Percentiles rank a stretch among this genome's conserved stretches.
These are phyloP conservation scores for Tribonema minus DNA, from an alignment of 108 stramenopile genomes.

Conservation along the genomic window DNA sequence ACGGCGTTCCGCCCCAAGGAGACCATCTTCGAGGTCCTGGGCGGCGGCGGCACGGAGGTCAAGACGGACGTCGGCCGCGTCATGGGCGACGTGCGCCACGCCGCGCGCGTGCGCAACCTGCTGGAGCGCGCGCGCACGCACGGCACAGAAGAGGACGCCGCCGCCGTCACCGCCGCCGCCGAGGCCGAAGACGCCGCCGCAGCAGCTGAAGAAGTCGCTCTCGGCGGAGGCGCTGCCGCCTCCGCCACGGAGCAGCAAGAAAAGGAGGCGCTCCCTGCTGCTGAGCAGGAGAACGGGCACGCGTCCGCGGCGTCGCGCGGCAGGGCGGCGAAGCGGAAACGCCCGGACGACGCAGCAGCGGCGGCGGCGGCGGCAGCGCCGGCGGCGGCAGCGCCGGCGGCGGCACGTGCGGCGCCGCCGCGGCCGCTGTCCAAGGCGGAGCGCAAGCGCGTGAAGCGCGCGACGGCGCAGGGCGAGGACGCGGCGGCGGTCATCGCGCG, in stretches of 20 bases:
- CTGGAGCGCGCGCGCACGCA: background rate
- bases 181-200: background rate
- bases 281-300: background rate
- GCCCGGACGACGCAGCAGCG: background rate
- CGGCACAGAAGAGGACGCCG: background rate
- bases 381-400: background rate
- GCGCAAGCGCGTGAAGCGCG: conserved; percentile 74
- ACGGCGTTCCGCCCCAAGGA: conserved; percentile 84
- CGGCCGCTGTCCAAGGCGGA: conserved; percentile 85
- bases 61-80: conserved; percentile 9
- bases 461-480: background rate
- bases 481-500: background rate
- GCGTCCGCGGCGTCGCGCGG: too few species aligned
- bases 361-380: background rate
- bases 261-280: background rate
- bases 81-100: conserved; percentile 24
- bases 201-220: too few species aligned
- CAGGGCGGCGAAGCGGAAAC: background rate
- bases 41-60: conserved; percentile 14
- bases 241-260: conserved; percentile 1
- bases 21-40: conserved; percentile 87
- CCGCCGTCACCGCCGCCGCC: background rate
- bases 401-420: conserved; percentile 42
- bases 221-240: too few species aligned
- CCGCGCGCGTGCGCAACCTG: conserved; percentile 9